Percentiles rank a stretch among this genome's conserved stretches.
Conservation (phyloP, 768 basidiomycete species). For the Suillus lakei region DNA sequence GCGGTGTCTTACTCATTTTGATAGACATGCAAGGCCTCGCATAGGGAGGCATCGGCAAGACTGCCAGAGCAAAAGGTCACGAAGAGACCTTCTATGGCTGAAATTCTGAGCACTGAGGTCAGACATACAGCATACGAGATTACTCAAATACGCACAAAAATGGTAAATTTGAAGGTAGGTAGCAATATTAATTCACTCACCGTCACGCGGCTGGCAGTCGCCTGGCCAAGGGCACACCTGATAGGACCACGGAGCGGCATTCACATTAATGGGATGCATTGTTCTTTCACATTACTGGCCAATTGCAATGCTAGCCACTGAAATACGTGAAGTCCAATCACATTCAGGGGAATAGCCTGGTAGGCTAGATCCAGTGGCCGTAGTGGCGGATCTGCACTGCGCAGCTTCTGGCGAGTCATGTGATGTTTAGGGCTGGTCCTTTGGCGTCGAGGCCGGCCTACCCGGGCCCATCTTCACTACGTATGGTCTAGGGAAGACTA, state of each 20-base stretch:
- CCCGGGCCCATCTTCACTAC: background rate
- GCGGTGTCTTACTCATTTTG: too few relatives aligned
- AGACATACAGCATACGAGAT: background rate
- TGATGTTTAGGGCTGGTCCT: too few relatives aligned
- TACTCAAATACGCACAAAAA: background rate
- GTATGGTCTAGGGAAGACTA: background rate
- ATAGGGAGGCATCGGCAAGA: too few relatives aligned
- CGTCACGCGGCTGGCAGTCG: background rate
- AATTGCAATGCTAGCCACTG: background rate
- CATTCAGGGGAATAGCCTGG: too few relatives aligned
- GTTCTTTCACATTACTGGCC: background rate
- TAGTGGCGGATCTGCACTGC: background rate
- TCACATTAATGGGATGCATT: background rate
- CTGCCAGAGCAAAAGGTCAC: background rate
- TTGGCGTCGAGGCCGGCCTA: too few relatives aligned
- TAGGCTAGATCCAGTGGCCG: background rate
- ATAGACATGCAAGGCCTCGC: too few relatives aligned
- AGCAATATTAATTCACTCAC: background rate
- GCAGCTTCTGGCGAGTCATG: too few relatives aligned
- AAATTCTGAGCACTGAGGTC: background rate
- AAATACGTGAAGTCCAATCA: background rate
- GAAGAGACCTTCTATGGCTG: background rate
- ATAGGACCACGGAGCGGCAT: background rate
- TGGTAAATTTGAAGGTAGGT: background rate
- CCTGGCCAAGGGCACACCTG: background rate